A percentile compares a stretch with the other conserved stretches of the same genome.
Evolutionary conservation across 139 green algal genomes (phyloP).

Genomic region (Micromonas pusilla): DNA sequence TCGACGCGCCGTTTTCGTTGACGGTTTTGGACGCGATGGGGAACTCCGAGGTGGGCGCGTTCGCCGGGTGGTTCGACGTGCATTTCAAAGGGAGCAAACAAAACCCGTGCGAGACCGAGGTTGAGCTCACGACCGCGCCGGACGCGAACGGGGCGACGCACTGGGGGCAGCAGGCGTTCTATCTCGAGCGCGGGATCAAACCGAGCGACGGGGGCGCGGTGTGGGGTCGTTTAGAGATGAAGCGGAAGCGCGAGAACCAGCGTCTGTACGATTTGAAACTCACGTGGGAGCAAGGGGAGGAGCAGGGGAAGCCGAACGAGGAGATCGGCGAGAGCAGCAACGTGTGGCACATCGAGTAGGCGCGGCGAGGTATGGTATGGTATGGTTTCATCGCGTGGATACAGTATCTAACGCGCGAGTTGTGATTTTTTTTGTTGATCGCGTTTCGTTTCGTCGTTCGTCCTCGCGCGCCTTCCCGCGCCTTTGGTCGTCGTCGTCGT

Average conservation of each 20-base stretch:
- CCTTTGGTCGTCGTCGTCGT: too few species aligned
- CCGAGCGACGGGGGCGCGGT: slow-evolving; percentile 30
- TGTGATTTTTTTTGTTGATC: too few species aligned
- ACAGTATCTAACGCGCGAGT: too few species aligned
- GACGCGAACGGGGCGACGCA: slow-evolving; percentile 80
- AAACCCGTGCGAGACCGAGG: slow-evolving; percentile 57
- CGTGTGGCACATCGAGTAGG: slow-evolving; percentile 33
- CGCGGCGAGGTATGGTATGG: too few species aligned
- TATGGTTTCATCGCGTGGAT: too few species aligned
- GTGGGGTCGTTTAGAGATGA: slow-evolving; percentile 48
- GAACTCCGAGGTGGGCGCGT: slow-evolving; percentile 13
- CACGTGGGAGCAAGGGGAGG: slow-evolving; percentile 35
- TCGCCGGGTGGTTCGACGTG: slow-evolving; percentile 85
- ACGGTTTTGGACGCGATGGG: neutral
- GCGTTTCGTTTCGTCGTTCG: too few species aligned
- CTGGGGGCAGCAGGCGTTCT: slow-evolving; percentile 87
- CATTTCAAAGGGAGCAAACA: slow-evolving; percentile 58
- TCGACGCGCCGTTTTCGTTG: slow-evolving; percentile 9
- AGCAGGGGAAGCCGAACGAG: slow-evolving; percentile 33
- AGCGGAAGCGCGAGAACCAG: slow-evolving; percentile 68
- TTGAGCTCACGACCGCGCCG: slow-evolving; percentile 73
- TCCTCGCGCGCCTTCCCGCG: too few species aligned
- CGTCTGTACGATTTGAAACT: slow-evolving; percentile 51
- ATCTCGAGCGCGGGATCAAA: slow-evolving; percentile 61
- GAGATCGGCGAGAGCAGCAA: slow-evolving; percentile 13